These are phyloP conservation scores for Rhododendron griersonianum DNA, from an alignment of 148 eudicot species.

Conservation along the genomic window DNA sequence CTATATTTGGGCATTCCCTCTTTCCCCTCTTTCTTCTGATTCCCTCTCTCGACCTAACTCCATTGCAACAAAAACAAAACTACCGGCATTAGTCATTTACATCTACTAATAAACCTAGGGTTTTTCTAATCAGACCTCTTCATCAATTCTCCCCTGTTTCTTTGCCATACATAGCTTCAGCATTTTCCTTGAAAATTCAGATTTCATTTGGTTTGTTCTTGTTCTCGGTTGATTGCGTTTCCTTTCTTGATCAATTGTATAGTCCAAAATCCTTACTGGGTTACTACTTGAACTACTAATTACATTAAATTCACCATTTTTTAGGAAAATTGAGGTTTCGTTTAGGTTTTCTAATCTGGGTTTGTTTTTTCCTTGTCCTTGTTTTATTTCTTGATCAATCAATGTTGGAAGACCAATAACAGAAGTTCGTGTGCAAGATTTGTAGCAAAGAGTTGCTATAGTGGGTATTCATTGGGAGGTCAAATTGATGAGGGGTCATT, in stretches of 20 bases:
- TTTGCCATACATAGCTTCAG: background rate
- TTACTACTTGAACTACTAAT: too few species aligned
- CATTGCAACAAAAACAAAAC: too few species aligned
- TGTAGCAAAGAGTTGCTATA: constrained; percentile 27
- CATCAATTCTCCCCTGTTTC: background rate
- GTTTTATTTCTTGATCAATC: background rate
- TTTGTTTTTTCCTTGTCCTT: constrained; percentile 3
- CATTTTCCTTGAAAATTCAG: background rate
- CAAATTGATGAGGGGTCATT: constrained; percentile 27
- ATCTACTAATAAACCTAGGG: too few species aligned
- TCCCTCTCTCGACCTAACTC: too few species aligned
- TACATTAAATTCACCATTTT: too few species aligned
- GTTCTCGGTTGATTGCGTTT: background rate
- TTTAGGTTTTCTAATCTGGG: constrained; percentile 16
- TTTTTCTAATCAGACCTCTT: background rate
- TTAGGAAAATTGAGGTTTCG: too few species aligned
- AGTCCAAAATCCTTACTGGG: too few species aligned
- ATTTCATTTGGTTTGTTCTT: background rate
- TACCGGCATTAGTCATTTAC: too few species aligned
- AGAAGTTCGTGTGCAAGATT: constrained; percentile 30
- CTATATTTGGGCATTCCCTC: too few species aligned
- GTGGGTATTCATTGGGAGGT: constrained; percentile 40
- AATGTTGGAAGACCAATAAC: constrained; percentile 32
- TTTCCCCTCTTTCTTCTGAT: too few species aligned
- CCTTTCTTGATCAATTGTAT: too few species aligned